Base-by-base conservation (phyloP, 768 basidiomycete genomes). In the Suillus fuscotomentosus region DNA sequence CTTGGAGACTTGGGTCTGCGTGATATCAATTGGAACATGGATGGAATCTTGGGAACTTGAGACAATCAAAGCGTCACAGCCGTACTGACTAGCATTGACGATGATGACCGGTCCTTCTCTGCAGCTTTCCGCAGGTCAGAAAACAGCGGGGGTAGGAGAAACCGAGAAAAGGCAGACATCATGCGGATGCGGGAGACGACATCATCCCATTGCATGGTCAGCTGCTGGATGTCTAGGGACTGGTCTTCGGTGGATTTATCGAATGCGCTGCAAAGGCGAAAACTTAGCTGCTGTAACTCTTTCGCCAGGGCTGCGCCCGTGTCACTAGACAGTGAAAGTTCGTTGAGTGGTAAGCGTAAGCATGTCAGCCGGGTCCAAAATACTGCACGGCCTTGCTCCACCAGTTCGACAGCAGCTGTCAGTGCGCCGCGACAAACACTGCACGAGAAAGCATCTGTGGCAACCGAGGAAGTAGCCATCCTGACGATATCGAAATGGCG, bases 301-400 rank as follows among this genome's bases (percentile, higher is more conserved):
- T 62, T 38, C 0, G 66, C 66, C n/a, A 69, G 41, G 1, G 13
- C 50, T 22, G 34, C 7, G 0, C 62, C 62, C 4, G 41, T 7
- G 0, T 6, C 7, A 34, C 67, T 61, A 10, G 34, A 24, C 10
- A n/a, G 31, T 9, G 61, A 53, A 41, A 75, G 67, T 31, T 67
- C 63, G 54, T 76, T 71, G 8, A 73, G 48, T 9, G 75, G 69
- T 11, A 68, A 68, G 10, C 70, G 69, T 7, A 74, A 71, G 27
- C 70, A 65, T 27, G 68, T 60, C 3, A 74, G 31, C 56, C 74
- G 74, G 39, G 67, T 68, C 75, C 75, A 75, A 4, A 73, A 68
- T 13, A 75, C 56, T 11, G 71, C 72, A 5, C 71, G 71, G 2
- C 73, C 72, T 54, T 75, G 70, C 48, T 76, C 75, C 39, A 75